Percentiles rank a stretch among this genome's conserved stretches.
Conservation (phyloP, 768 basidiomycete species). For the Lentinula sp. region DNA sequence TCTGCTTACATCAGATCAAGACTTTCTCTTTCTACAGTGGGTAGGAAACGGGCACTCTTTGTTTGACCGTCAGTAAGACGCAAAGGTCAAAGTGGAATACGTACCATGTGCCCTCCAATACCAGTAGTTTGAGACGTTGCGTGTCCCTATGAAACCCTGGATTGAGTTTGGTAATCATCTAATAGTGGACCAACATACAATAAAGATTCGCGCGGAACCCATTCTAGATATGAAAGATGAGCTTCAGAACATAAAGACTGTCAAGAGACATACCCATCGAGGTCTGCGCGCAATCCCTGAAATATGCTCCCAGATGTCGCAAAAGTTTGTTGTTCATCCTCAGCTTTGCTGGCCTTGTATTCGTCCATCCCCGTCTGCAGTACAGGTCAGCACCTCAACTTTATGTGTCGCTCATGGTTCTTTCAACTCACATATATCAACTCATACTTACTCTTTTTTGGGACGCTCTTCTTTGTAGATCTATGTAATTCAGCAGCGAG, state of each 20-base stretch:
- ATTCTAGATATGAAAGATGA: slow-evolving; percentile 29
- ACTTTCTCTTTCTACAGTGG: slow-evolving; percentile 93
- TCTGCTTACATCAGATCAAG: slow-evolving; percentile 76
- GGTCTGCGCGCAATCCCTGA: slow-evolving; percentile 78
- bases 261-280: slow-evolving; percentile 54
- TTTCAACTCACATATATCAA: slow-evolving; percentile 71
- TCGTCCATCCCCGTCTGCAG: slow-evolving; percentile 74
- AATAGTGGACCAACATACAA: slow-evolving; percentile 39
- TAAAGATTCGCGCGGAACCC: slow-evolving; percentile 77
- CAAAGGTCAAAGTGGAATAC: neutral
- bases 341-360: slow-evolving; percentile 65
- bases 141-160: slow-evolving; percentile 54
- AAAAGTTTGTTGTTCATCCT: slow-evolving; percentile 54
- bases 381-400: neutral
- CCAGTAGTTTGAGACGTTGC: slow-evolving; percentile 92
- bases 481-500: slow-evolving; percentile 70
- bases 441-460: slow-evolving; percentile 64
- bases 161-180: slow-evolving; percentile 5
- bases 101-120: slow-evolving; percentile 45
- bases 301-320: slow-evolving; percentile 72
- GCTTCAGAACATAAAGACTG: neutral
- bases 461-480: slow-evolving; percentile 94
- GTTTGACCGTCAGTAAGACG: slow-evolving; percentile 31
- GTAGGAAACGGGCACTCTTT: slow-evolving; percentile 81
- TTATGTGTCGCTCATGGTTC: neutral